A percentile compares a stretch with the other conserved stretches of the same genome.
Evolutionary conservation across 2,329 filamentous ascomycete genomes (phyloP).

Genomic region (Venturia nashicola): DNA sequence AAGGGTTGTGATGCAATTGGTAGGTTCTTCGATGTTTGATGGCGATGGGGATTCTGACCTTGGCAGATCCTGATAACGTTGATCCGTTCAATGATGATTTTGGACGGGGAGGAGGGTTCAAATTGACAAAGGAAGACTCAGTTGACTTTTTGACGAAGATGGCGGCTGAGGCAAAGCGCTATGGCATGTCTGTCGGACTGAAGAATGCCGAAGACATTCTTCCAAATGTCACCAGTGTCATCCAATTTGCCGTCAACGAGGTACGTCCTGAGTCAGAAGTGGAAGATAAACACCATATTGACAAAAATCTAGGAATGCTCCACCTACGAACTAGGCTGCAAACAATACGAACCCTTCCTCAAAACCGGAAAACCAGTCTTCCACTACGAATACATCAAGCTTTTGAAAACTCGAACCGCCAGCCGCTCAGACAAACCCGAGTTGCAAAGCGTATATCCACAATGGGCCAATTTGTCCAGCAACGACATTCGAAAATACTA

Average conservation of each 20-base stretch:
- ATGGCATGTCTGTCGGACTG: constrained; percentile 45
- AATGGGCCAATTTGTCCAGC: constrained; percentile 14
- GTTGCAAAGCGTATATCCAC: constrained; percentile 16
- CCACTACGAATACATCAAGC: constrained; percentile 51
- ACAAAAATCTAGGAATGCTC: constrained; percentile 38
- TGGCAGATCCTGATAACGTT: constrained; percentile 15
- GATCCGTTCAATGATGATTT: constrained; percentile 11
- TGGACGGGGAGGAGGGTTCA: constrained; percentile 27
- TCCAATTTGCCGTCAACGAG: constrained; percentile 59
- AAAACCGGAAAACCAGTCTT: constrained; percentile 54
- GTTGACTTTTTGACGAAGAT: constrained; percentile 4
- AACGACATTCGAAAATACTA: constrained; percentile 16
- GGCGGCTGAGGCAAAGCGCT: constrained; percentile 3
- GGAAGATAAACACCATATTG: constrained; percentile 40
- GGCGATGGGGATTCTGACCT: constrained; percentile 12
- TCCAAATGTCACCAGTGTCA: constrained; percentile 32
- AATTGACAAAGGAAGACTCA: constrained; percentile 8
- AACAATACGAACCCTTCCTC: constrained; percentile 45
- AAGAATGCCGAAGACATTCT: constrained; percentile 58
- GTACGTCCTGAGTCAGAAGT: constrained; percentile 19
- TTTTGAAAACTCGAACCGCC: background rate
- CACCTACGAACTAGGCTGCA: constrained; percentile 46
- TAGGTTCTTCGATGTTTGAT: constrained; percentile 17
- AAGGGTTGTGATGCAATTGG: constrained; percentile 27
- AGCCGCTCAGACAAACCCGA: background rate